Evolutionary conservation across 2,329 filamentous ascomycete genomes (phyloP).

Genomic region (Hypoxylon sp.): DNA sequence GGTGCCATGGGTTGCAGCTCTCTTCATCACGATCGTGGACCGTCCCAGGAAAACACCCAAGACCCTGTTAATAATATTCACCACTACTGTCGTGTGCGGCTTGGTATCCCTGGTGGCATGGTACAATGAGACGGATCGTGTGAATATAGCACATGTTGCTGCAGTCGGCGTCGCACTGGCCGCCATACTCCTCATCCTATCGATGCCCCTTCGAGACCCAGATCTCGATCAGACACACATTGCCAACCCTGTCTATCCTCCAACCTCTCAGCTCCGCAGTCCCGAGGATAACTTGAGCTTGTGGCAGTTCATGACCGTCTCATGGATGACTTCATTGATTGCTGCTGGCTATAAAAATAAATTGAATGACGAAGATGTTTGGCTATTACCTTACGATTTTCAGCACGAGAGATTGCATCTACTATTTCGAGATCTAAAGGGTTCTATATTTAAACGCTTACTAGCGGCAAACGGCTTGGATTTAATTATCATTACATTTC

Average conservation of each 20-base stretch:
- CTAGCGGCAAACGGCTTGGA: slow-evolving; percentile 82
- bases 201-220: slow-evolving; percentile 76
- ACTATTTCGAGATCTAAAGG: slow-evolving; percentile 75
- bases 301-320: slow-evolving; percentile 86
- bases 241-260: slow-evolving; percentile 62
- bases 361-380: slow-evolving; percentile 81
- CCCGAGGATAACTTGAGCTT: slow-evolving; percentile 81
- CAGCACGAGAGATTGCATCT: slow-evolving; percentile 80
- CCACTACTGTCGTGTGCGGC: slow-evolving; percentile 47
- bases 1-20: slow-evolving; percentile 51
- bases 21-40: slow-evolving; percentile 50
- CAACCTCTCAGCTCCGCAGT: slow-evolving; percentile 69
- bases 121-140: slow-evolving; percentile 46
- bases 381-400: slow-evolving; percentile 81
- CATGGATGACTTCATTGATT: slow-evolving; percentile 82
- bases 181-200: slow-evolving; percentile 63
- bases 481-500: slow-evolving; percentile 69
- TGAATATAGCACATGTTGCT: slow-evolving; percentile 46
- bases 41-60: slow-evolving; percentile 55
- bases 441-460: slow-evolving; percentile 75
- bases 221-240: slow-evolving; percentile 63
- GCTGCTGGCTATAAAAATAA: slow-evolving; percentile 68
- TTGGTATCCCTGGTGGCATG: slow-evolving; percentile 39
- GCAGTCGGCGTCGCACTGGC: slow-evolving; percentile 53
- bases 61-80: slow-evolving; percentile 51